Evolutionary conservation across 495 filamentous ascomycete genomes (phyloP), one percentile per base, ranked within the genome.

Genomic region (Aspergillus conjunctus): DNA sequence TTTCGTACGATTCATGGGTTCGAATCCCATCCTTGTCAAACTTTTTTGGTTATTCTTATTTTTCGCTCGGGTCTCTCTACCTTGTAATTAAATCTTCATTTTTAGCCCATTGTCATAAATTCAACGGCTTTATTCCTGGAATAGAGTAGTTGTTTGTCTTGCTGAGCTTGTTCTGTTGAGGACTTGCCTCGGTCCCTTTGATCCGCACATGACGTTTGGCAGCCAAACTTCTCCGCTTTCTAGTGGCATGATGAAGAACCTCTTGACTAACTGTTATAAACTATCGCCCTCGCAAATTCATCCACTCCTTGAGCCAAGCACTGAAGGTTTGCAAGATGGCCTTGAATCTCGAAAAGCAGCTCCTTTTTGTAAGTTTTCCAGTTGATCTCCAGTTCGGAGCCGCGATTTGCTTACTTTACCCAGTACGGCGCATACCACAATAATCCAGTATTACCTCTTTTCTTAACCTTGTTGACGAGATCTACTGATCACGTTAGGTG

Each of bases 351-450:
- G 89, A 92, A 69, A 89, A 87, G 72, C 89, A 92, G 69, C 79
- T 93, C 59, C 81, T 85, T 61, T 91, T 91, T 75, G 89, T 92
- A 82, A 75, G 89, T 75, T 45, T 44, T 41, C 15, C 18, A n/a
- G 3, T 9, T 44, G 57, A 54, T 54, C 7, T 30, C 37, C 17
- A 30, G 18, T 10, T 15, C 30, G 33, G 43, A 26, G 11, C 21
- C 33, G 10, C 51, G 18, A 45, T 54, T 54, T 56, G 49, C 72
- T 73, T 59, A 75, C 66, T 61, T 21, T 21, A 10, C 6, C 22
- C 56, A 97, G 94, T 98, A 98, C 82, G 93, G 94, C 67, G 85
- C 91, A 31, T 97, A 98, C 72, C 94, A 98, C 72, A 88, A 90
- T 72, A 88, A 97, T 75, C 79, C 85, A 9, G 90, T 95, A 79